Evolutionary conservation across 495 filamentous ascomycete species (phyloP).

Genomic region (Friedmanniomyces simplex): DNA sequence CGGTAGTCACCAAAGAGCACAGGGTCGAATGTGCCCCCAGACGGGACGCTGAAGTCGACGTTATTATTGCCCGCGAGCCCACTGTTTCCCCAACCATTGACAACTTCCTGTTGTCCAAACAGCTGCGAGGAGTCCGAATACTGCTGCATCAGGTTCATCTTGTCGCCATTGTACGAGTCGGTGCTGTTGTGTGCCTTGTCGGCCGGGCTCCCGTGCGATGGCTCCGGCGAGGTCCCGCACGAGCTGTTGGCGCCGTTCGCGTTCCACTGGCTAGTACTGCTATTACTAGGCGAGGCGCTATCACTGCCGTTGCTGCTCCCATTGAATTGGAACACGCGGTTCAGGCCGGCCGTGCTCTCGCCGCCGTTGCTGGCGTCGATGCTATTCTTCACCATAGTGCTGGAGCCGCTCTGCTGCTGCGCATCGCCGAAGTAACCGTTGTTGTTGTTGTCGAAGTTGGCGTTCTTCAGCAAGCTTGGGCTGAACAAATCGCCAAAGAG

Average conservation of each 20-base stretch:
- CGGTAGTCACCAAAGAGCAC: slow-evolving; percentile 88
- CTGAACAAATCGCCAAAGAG: slow-evolving; percentile 37
- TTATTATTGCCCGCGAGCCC: slow-evolving; percentile 29
- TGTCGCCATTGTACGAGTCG: slow-evolving; percentile 1
- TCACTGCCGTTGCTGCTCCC: slow-evolving; percentile 35
- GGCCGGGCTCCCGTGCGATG: slow-evolving; percentile 45
- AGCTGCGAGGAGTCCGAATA: slow-evolving; percentile 19
- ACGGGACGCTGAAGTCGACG: slow-evolving; percentile 8
- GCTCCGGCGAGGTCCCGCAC: slow-evolving; percentile 69
- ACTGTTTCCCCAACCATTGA: slow-evolving; percentile 33
- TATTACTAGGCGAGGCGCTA: slow-evolving; percentile 6
- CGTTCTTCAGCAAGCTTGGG: slow-evolving; percentile 35
- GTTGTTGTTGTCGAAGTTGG: slow-evolving; percentile 4
- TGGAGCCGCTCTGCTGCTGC: slow-evolving; percentile 31
- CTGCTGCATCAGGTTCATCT: neutral
- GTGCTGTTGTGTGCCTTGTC: slow-evolving; percentile 19
- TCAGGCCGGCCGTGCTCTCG: slow-evolving; percentile 26
- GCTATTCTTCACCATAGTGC: slow-evolving; percentile 11
- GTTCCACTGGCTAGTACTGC: slow-evolving; percentile 41
- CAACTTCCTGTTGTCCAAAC: slow-evolving; percentile 31
- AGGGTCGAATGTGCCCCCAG: slow-evolving; percentile 55
- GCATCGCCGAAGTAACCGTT: slow-evolving; percentile 21
- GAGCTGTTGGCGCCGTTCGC: slow-evolving; percentile 52
- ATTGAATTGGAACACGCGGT: slow-evolving; percentile 32
- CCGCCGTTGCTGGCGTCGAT: slow-evolving; percentile 10